Evolutionary conservation across 108 stramenopile genomes (phyloP).

Genomic region (Skeletonema marinoi): DNA sequence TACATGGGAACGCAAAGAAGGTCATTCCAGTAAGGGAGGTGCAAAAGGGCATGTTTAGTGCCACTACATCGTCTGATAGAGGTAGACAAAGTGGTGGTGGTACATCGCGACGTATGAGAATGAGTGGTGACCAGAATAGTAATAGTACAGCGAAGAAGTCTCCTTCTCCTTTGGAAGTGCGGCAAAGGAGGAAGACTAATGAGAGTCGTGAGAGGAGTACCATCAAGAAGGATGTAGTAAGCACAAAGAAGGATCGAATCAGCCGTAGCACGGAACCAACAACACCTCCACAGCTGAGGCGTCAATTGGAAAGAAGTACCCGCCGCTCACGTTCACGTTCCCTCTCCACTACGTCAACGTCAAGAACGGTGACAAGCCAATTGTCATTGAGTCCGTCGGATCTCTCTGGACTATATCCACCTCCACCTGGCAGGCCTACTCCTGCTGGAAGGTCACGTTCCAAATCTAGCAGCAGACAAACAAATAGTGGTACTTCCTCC

Average conservation of each 20-base stretch:
- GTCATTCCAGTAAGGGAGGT: not conserved
- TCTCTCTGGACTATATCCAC: not conserved
- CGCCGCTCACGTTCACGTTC: not conserved
- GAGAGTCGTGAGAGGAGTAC: not conserved
- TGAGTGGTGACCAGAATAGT: not conserved
- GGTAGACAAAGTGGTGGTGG: not conserved
- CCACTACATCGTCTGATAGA: not conserved
- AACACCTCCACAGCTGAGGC: not conserved
- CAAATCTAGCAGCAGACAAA: not conserved
- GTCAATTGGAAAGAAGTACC: not conserved
- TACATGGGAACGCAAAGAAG: not conserved
- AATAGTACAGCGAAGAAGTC: not conserved
- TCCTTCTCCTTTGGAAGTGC: not conserved
- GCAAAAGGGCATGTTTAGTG: not conserved
- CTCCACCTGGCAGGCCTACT: not conserved
- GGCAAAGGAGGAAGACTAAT: not conserved
- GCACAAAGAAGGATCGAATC: not conserved
- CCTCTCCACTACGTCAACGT: not conserved
- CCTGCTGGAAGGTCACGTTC: not conserved
- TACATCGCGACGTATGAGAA: not conserved
- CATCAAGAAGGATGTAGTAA: too few relatives aligned
- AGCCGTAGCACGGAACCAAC: not conserved
- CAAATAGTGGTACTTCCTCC: not conserved
- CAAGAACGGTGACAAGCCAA: not conserved
- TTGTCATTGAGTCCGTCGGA: not conserved